Evolutionary conservation across 345 rosid genomes (phyloP), one percentile per base, ranked within the genome.

Genomic region (Syzygium jambos): DNA sequence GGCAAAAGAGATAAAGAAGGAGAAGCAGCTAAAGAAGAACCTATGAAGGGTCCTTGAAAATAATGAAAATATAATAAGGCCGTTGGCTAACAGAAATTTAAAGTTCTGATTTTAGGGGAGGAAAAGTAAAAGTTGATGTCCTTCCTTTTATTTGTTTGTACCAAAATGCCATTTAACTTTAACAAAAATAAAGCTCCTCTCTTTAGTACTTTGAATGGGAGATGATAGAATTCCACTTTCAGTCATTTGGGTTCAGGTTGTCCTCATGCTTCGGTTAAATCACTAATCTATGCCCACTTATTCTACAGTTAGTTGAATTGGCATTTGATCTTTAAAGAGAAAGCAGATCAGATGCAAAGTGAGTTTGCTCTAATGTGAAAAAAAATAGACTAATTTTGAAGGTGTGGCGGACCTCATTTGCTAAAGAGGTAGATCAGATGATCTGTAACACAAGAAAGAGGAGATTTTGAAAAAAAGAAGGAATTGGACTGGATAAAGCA

Each of bases 111-210:
- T 89, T 85, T 85, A 52, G 83, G 88, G 90, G 73, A 85, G 52
- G 59, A 52, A 91, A 91, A 89, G 92, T 85, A 90, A 94, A 95
- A 93, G 89, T 57, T 84, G 93, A 89, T 89, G 89, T 89, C 59
- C 86, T 89, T 41, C 85, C 29, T 56, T 63, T 65, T 61, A 43
- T 87, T 78, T 82, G 52, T 10, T 86, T 23, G 30, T 52, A 88
- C 93, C 88, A 91, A 87, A 90, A 89, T 93, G 83, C 91, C 93
- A 95, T 93, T 91, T 83, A 87, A 84, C 96, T 94, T 95, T 95
- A 92, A 93, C 88, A 93, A 93, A 90, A 89, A 87, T 61, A 51
- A 22, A 25, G 82, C 49, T 25, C 82, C n/a, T 86, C 84, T 87
- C 92, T 91, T 92, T 91, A 88, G 92, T 92, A 87, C 90, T 90